These are phyloP conservation scores for Rubia tinctorum DNA, from an alignment of 305 asterid genomes.

Conservation along the genomic window DNA sequence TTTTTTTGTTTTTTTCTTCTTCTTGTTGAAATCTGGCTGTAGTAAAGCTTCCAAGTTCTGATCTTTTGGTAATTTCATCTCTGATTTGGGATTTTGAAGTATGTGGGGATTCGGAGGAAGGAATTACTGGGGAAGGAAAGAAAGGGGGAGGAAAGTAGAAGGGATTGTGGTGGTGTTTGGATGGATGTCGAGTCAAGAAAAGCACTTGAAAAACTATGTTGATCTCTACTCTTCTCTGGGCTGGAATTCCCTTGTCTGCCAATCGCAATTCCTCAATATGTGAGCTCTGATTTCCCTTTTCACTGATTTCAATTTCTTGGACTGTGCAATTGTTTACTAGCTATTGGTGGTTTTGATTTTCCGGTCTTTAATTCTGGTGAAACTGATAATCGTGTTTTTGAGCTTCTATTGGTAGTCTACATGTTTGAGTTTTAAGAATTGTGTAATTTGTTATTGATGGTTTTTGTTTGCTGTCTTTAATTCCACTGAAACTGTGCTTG, in stretches of 20 bases:
- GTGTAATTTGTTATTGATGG: too few relatives aligned
- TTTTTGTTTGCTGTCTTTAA: neutral
- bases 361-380: neutral
- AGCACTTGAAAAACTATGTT: slow-evolving; percentile 63
- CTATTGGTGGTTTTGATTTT: too few relatives aligned
- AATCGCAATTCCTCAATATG: slow-evolving; percentile 78
- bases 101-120: slow-evolving; percentile 98
- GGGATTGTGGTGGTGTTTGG: slow-evolving; percentile 88
- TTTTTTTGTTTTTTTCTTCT: neutral
- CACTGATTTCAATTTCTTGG: neutral
- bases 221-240: slow-evolving; percentile 76
- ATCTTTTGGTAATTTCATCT: slow-evolving; percentile 6
- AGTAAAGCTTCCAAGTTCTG: neutral
- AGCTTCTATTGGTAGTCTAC: too few relatives aligned
- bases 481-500: neutral
- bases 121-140: slow-evolving; percentile 79
- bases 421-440: too few relatives aligned
- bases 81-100: slow-evolving; percentile 10
- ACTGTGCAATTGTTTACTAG: neutral
- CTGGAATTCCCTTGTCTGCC: slow-evolving; percentile 93
- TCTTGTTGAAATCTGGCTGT: neutral
- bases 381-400: too few relatives aligned
- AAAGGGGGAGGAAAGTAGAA: slow-evolving; percentile 57
- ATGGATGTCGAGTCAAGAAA: slow-evolving; percentile 90
- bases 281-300: slow-evolving; percentile 31